A percentile compares a stretch with the other conserved stretches of the same genome.
Evolutionary conservation across 2,329 filamentous ascomycete species (phyloP).

Genomic region (Aspergillus alliaceus): DNA sequence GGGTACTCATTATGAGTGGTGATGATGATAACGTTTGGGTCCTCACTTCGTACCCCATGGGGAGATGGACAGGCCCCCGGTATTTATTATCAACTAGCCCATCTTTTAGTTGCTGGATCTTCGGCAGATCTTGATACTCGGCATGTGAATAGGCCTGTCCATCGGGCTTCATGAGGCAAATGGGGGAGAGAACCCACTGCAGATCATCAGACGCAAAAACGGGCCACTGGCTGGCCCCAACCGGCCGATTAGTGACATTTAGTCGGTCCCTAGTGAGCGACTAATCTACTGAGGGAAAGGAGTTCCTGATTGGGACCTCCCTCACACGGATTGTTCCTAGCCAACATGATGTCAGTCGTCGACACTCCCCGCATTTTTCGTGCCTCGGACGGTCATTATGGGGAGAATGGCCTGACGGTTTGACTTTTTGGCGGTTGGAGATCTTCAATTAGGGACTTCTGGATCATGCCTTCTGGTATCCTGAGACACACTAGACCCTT

Average conservation of each 20-base stretch:
- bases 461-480: neutral
- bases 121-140: neutral
- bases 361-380: neutral
- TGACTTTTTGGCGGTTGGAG: neutral
- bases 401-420: neutral
- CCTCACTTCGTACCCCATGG: slow-evolving; percentile 48
- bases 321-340: neutral
- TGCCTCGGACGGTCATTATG: neutral
- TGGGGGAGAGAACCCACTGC: neutral
- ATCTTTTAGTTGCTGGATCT: neutral
- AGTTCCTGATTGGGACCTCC: neutral
- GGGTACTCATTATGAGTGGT: slow-evolving; percentile 10
- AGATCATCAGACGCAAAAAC: neutral
- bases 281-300: neutral
- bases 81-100: neutral
- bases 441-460: neutral
- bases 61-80: slow-evolving; percentile 7
- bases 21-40: too few species aligned
- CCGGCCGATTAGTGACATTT: neutral
- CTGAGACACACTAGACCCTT: neutral
- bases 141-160: neutral
- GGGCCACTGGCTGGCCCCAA: neutral
- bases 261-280: neutral
- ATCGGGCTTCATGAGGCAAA: neutral
- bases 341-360: neutral